A percentile compares a stretch with the other conserved stretches of the same genome.
phyloP scores from a whole-genome alignment of 495 filamentous ascomycete species.

The Xylaria scruposa region DNA sequence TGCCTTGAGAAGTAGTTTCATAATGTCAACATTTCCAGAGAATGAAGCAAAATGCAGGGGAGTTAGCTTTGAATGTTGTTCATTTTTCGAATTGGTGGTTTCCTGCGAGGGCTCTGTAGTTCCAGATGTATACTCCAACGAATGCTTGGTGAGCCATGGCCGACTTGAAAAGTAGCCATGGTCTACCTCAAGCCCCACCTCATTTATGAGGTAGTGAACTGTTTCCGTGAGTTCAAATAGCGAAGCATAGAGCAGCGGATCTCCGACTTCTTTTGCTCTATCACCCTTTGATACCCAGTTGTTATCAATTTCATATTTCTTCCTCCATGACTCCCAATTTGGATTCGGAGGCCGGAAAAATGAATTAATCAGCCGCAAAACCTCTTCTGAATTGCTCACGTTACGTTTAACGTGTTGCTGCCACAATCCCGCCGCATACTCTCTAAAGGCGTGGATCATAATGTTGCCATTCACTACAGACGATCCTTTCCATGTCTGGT shows the following conservation, averaged over 20 bases:
- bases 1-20: neutral
- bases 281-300: neutral
- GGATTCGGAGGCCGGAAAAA: constrained; percentile 22
- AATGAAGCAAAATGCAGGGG: neutral
- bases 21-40: neutral
- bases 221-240: neutral
- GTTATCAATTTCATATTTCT: neutral
- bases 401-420: neutral
- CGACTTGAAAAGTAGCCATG: neutral
- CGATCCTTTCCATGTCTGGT: neutral
- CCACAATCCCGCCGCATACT: constrained; percentile 1
- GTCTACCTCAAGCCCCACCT: neutral
- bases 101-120: neutral
- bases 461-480: neutral
- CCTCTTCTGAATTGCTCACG: neutral
- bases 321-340: constrained; percentile 32
- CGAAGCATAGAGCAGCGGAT: constrained; percentile 5
- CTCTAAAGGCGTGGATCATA: constrained; percentile 2
- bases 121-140: neutral
- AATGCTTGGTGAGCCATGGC: neutral
- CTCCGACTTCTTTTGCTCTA: neutral
- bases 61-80: neutral
- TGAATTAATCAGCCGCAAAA: constrained; percentile 12
- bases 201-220: constrained; percentile 5
- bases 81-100: neutral